Conservation (phyloP, 2,329 filamentous ascomycete species). For the Cladorrhinum sp. region DNA sequence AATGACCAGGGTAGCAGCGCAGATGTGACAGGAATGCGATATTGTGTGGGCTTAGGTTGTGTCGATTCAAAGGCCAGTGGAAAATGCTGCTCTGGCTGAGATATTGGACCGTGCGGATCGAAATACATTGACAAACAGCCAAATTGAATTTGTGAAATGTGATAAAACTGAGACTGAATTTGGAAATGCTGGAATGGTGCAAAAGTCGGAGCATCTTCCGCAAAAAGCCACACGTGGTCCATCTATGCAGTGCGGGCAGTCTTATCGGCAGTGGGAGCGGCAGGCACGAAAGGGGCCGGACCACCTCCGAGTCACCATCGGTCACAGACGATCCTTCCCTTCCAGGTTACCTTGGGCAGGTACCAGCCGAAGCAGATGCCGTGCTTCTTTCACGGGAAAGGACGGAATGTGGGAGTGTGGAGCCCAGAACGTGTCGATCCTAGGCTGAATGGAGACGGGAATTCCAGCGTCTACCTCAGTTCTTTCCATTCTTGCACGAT, state of each 20-base stretch:
- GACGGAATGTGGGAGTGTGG: conserved; percentile 18
- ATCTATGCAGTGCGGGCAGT: background rate
- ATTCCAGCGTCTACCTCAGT: too few relatives aligned
- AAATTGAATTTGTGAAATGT: background rate
- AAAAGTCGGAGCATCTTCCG: background rate
- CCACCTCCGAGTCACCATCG: background rate
- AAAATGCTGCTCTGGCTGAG: background rate
- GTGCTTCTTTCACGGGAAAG: background rate
- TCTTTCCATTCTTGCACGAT: background rate
- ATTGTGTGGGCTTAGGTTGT: background rate
- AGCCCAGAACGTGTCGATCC: conserved; percentile 8
- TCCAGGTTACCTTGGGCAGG: background rate
- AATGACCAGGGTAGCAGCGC: background rate
- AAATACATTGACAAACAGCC: background rate
- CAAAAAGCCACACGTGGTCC: background rate
- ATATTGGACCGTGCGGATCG: background rate
- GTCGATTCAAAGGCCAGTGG: too few relatives aligned
- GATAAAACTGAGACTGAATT: background rate
- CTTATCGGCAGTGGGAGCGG: background rate
- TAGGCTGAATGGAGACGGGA: conserved; percentile 23
- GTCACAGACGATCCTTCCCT: background rate
- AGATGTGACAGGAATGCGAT: background rate
- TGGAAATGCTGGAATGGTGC: background rate
- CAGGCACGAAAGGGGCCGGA: background rate
- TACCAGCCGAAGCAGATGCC: background rate